Conservation (phyloP, 257 asterid genomes). For the Parsonsia alboflavescens region DNA sequence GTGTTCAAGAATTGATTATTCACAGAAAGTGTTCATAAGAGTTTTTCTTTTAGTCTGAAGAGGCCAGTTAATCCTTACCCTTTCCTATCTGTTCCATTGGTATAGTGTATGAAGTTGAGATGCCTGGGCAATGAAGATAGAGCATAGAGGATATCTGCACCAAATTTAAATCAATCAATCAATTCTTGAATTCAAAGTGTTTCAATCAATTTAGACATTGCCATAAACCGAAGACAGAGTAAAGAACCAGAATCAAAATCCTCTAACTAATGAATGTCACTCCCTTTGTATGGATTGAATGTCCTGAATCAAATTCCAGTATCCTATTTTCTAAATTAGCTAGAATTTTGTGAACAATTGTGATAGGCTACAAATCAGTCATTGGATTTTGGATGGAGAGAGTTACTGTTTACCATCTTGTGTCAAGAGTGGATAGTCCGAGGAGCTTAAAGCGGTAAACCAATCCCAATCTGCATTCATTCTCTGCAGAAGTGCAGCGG, state of each 20-base stretch:
- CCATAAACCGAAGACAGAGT: neutral
- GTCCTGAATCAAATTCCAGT: too few relatives aligned
- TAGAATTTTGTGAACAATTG: too few relatives aligned
- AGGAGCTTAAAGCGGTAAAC: constrained; percentile 40
- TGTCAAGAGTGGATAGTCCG: constrained; percentile 50
- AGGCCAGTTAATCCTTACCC: constrained; percentile 28
- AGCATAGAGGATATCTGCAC: constrained; percentile 56
- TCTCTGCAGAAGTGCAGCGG: constrained; percentile 47
- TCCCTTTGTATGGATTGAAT: too few relatives aligned
- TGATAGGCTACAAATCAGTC: too few relatives aligned
- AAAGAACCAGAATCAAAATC: neutral
- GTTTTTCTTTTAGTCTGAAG: too few relatives aligned
- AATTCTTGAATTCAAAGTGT: neutral
- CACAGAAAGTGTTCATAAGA: too few relatives aligned
- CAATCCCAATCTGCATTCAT: constrained; percentile 47
- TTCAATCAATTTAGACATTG: neutral
- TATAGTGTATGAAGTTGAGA: constrained; percentile 40
- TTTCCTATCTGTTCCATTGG: constrained; percentile 21
- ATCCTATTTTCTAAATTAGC: too few relatives aligned
- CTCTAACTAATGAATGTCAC: too few relatives aligned
- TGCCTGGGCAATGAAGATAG: constrained; percentile 43
- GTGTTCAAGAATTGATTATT: neutral
- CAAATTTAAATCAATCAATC: neutral
- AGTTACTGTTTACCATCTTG: constrained; percentile 59
- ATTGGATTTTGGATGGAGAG: too few relatives aligned